phyloP scores from a whole-genome alignment of 148 eudicot genomes.

The Vaccinium corymbosum region DNA sequence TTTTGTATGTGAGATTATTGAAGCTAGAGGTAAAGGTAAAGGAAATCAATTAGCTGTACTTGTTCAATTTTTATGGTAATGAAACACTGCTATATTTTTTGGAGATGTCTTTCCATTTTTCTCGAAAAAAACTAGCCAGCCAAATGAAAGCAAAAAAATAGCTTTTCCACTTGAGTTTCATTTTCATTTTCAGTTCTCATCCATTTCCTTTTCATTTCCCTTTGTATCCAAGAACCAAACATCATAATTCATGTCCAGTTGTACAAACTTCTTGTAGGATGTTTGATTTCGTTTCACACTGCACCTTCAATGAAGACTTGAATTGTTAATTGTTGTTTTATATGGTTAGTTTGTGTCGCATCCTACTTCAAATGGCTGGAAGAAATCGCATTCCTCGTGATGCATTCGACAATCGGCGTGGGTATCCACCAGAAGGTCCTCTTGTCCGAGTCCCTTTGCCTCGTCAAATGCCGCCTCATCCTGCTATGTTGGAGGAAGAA shows the following conservation, averaged over 20 bases:
- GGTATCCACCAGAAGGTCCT: conserved; percentile 53
- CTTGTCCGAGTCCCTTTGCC: conserved; percentile 51
- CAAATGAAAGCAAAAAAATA: background rate
- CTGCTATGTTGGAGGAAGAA: conserved; percentile 91
- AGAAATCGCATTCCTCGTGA: conserved; percentile 78
- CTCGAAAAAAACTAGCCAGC: background rate
- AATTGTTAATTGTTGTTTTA: conserved; percentile 10
- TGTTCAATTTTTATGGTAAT: background rate
- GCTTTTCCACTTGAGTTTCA: background rate
- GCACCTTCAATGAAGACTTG: background rate
- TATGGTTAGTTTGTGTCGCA: background rate
- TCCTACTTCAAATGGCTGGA: conserved; percentile 57
- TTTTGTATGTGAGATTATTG: background rate
- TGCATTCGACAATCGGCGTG: conserved; percentile 64
- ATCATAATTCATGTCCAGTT: background rate
- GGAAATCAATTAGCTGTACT: background rate
- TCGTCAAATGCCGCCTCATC: conserved; percentile 69
- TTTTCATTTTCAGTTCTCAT: background rate
- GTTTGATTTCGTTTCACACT: background rate
- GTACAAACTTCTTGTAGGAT: background rate
- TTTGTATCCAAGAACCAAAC: background rate
- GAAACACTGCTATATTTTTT: background rate
- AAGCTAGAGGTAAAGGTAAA: background rate
- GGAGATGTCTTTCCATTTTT: background rate
- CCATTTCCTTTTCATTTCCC: background rate